Conservation (phyloP, 768 basidiomycete genomes). For the Auriculariales sp. region DNA sequence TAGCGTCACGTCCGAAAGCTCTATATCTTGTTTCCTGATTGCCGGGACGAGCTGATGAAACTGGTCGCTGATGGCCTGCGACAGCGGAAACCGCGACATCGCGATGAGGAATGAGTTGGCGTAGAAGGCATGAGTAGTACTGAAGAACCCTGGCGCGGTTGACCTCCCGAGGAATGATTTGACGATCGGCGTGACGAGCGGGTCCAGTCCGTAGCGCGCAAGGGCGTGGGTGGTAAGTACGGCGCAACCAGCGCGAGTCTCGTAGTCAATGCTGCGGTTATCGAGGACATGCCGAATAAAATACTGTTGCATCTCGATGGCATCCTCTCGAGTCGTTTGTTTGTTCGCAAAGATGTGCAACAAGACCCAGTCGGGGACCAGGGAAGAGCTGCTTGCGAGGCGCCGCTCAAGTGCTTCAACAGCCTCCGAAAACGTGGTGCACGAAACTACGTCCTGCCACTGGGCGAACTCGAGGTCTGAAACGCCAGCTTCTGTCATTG, state of each 20-base stretch:
- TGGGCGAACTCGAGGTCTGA: too few species aligned
- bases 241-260: background rate
- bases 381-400: too few species aligned
- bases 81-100: background rate
- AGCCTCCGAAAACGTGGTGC: too few species aligned
- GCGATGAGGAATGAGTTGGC: background rate
- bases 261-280: background rate
- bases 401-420: too few species aligned
- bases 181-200: background rate
- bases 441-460: too few species aligned
- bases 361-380: background rate
- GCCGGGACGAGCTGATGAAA: background rate
- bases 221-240: background rate
- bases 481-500: too few species aligned
- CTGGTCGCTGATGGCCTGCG: background rate
- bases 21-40: background rate
- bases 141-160: background rate
- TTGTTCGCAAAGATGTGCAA: background rate
- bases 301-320: background rate
- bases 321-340: background rate
- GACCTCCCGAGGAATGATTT: background rate
- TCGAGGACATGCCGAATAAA: background rate
- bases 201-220: background rate
- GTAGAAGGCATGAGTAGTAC: background rate
- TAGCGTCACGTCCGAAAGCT: background rate